Conservation (phyloP, 2,329 filamentous ascomycete genomes). For the Dendryphion nanum region DNA sequence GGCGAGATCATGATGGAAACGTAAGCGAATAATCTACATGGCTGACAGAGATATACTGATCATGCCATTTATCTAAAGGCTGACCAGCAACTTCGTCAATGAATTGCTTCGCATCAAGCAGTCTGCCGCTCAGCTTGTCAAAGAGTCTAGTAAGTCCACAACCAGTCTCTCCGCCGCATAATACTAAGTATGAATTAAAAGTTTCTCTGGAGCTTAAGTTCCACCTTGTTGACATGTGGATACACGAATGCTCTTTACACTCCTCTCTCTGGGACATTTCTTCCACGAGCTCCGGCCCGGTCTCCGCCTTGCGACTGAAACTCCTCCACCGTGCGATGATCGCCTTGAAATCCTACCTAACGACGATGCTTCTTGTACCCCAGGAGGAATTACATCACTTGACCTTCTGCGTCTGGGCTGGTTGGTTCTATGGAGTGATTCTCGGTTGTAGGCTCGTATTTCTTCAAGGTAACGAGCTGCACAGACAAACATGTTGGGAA, state of each 20-base stretch:
- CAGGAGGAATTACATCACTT: slow-evolving; percentile 13
- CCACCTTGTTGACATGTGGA: slow-evolving; percentile 14
- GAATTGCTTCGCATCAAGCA: slow-evolving; percentile 15
- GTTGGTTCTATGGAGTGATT: slow-evolving; percentile 23
- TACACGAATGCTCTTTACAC: slow-evolving; percentile 21
- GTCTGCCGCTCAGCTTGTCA: slow-evolving; percentile 2
- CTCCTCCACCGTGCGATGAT: slow-evolving; percentile 9
- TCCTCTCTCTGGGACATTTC: slow-evolving; percentile 14
- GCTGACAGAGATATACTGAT: too few species aligned
- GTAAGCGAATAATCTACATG: too few species aligned
- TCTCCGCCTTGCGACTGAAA: slow-evolving; percentile 3
- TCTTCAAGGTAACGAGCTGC: slow-evolving; percentile 18
- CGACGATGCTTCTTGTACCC: slow-evolving; percentile 7
- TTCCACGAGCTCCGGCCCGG: not conserved
- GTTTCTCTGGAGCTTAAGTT: slow-evolving; percentile 7
- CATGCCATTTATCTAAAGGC: too few species aligned
- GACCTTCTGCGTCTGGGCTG: slow-evolving; percentile 14
- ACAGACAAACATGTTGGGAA: slow-evolving; percentile 10
- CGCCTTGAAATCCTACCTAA: slow-evolving; percentile 14
- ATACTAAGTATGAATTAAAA: slow-evolving; percentile 1
- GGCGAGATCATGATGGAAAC: slow-evolving; percentile 17
- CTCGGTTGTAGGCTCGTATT: slow-evolving; percentile 25
- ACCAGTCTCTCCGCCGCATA: not conserved
- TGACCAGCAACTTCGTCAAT: slow-evolving; percentile 12
- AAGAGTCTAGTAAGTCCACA: slow-evolving; percentile 9